These are phyloP conservation scores for Heterobasidion parviporum DNA, from an alignment of 1,284 basidiomycete genomes.

Conservation along the genomic window DNA sequence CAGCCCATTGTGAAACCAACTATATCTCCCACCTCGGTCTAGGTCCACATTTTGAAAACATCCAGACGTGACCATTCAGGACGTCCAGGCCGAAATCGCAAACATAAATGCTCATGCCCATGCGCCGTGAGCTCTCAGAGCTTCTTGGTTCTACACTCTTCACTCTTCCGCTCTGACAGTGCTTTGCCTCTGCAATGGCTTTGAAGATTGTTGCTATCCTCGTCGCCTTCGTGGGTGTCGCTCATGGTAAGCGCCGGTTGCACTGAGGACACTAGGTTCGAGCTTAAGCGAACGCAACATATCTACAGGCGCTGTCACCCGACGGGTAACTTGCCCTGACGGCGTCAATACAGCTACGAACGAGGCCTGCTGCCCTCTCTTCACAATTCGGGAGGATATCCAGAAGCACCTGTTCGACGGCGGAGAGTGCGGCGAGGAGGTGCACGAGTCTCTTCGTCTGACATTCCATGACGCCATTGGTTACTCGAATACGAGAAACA, in stretches of 20 bases:
- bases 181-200: not conserved
- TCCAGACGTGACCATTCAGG: not conserved
- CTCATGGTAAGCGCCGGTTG: not conserved
- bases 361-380: slow-evolving; percentile 28
- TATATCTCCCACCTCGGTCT: not conserved
- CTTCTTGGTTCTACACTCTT: not conserved
- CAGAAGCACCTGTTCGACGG: slow-evolving; percentile 32
- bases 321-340: slow-evolving; percentile 21
- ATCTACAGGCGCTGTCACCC: not conserved
- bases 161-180: not conserved
- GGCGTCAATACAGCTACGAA: slow-evolving; percentile 25
- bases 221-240: not conserved
- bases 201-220: not conserved
- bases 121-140: not conserved
- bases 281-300: not conserved
- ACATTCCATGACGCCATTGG: slow-evolving; percentile 40
- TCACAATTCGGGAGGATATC: slow-evolving; percentile 28
- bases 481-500: slow-evolving; percentile 18
- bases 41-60: not conserved
- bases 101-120: not conserved
- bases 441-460: slow-evolving; percentile 33
- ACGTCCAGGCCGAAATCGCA: not conserved
- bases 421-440: slow-evolving; percentile 31
- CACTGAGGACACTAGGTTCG: not conserved
- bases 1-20: not conserved